Evolutionary conservation across 2,329 filamentous ascomycete species (phyloP), one percentile per base, ranked within the genome.

Genomic region (Curvularia verruculosa): DNA sequence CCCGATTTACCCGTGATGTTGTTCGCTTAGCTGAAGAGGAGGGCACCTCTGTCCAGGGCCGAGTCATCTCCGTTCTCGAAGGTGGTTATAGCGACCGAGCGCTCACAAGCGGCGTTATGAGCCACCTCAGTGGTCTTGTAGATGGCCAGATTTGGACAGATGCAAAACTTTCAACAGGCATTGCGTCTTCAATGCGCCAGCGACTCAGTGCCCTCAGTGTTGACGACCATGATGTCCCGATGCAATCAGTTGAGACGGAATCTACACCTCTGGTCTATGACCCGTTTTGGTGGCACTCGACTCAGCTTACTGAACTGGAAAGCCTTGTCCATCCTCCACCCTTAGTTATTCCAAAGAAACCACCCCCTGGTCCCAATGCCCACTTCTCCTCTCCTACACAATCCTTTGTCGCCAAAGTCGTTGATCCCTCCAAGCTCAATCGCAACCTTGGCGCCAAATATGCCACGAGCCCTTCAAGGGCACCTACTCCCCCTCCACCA

Each of bases 61-160:
- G 95, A 43, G 83, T 98, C 21, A 89, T 99, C 70, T 98, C 94
- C 74, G 92, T 98, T 2, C 83, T 99, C 21, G 95, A 99, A 77
- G 95, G 95, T 29, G 95, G 95, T 0, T 99, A 99, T 72, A 97
- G 93, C 72, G 91, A 99, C 76, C 87, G 93, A 56, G 95, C 95
- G 8, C 79, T 99, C 47, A 89, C 85, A 50, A 96, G 92, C 31
- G 95, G 95, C 43, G 88, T 97, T 3, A 79, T 97, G 56, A 96
- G 93, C 74, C 95, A 99, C 76, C 75, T 99, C 18, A 91, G 90
- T 65, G 95, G 94, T 5, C 83, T 99, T 37, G 87, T 87, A 39
- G 86, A 86, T 39, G 80, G 84, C 82, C 71, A 77, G 56, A 61
- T 72, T 8, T 68, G 54, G 23, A 60, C 62, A 6, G 60, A 70